phyloP scores from a whole-genome alignment of 2,329 filamentous ascomycete genomes.

The Venturia pyrina region DNA sequence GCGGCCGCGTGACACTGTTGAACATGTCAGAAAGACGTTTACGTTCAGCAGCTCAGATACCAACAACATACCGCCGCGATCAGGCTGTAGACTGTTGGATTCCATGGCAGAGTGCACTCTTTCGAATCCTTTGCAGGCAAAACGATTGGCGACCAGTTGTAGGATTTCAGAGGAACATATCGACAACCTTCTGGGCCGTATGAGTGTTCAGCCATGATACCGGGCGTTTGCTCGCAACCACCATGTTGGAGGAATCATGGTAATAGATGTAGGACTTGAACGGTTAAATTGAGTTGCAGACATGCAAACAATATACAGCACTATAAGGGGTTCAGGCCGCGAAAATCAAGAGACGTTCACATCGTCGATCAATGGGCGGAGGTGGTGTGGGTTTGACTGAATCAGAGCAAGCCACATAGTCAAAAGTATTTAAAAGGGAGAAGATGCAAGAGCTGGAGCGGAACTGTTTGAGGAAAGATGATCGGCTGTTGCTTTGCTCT shows the following conservation, averaged over 20 bases:
- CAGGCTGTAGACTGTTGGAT: background rate
- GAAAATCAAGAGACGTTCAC: background rate
- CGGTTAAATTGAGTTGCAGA: background rate
- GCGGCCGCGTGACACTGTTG: slow-evolving; percentile 16
- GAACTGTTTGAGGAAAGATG: too few relatives aligned
- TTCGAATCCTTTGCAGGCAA: background rate
- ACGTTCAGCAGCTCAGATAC: background rate
- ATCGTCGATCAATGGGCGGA: background rate
- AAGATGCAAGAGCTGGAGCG: too few relatives aligned
- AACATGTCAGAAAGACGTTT: background rate
- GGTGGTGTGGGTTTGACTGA: background rate
- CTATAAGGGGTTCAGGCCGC: background rate
- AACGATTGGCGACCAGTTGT: background rate
- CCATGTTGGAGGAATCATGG: background rate
- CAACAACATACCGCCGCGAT: background rate
- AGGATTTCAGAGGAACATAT: background rate
- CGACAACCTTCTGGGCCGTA: background rate
- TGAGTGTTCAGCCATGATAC: background rate
- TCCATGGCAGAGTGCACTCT: background rate
- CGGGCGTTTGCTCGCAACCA: background rate
- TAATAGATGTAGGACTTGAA: background rate
- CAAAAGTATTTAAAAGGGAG: too few relatives aligned
- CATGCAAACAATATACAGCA: background rate
- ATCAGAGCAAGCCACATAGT: too few relatives aligned
- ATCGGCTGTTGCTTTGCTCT: too few relatives aligned